phyloP scores from a whole-genome alignment of 2,329 filamentous ascomycete genomes.

The Aspergillus amoenus region DNA sequence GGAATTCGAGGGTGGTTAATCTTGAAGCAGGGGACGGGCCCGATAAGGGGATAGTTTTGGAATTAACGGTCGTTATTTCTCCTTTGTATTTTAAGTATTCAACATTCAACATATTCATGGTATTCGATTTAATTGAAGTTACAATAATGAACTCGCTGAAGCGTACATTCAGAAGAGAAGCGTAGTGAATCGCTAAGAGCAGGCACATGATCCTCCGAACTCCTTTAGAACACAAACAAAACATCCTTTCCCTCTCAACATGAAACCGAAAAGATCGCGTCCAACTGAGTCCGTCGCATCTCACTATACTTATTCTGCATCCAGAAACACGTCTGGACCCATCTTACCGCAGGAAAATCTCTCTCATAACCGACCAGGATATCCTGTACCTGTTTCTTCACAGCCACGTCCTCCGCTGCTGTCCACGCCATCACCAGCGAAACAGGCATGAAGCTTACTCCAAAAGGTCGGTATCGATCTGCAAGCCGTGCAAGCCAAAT shows the following conservation, averaged over 20 bases:
- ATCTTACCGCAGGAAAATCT: slow-evolving; percentile 20
- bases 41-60: not conserved
- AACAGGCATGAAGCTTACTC: slow-evolving; percentile 20
- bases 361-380: slow-evolving; percentile 21
- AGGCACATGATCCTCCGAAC: not conserved
- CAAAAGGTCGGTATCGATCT: slow-evolving; percentile 21
- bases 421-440: slow-evolving; percentile 22
- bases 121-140: not conserved
- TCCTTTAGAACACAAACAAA: not conserved
- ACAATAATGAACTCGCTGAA: not conserved
- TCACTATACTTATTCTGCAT: slow-evolving; percentile 9
- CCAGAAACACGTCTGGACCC: slow-evolving; percentile 12
- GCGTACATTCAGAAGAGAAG: not conserved
- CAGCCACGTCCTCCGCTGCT: slow-evolving; percentile 12
- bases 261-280: not conserved
- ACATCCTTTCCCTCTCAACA: not conserved
- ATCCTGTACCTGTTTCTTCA: slow-evolving; percentile 13
- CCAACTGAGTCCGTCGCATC: not conserved
- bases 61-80: not conserved
- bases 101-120: not conserved
- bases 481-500: slow-evolving; percentile 15
- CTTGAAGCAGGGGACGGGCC: not conserved
- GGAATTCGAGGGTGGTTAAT: not conserved
- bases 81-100: not conserved
- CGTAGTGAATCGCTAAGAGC: not conserved